phyloP scores from a whole-genome alignment of 1,139 yeast genomes.

The Groenewaldozyma sp. region DNA sequence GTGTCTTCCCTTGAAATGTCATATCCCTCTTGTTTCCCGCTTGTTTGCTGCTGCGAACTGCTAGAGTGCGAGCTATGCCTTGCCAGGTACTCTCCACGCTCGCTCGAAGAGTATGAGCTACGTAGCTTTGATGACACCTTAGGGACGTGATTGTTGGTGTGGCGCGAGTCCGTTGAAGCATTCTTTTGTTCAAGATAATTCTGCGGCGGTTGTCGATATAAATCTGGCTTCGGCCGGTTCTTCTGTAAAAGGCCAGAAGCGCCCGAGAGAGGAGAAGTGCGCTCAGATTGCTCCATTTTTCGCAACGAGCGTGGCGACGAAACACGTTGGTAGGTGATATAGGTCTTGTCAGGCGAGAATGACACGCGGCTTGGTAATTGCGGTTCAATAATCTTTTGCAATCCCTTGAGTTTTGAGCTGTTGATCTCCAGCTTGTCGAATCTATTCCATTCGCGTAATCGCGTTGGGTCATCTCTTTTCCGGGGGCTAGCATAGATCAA shows the following conservation, averaged over 20 bases:
- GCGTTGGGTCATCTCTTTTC: too few species aligned
- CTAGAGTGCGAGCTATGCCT: too few species aligned
- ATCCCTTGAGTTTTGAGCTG: too few species aligned
- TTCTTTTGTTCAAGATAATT: background rate
- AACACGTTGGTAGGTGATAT: background rate
- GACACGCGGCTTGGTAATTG: too few species aligned
- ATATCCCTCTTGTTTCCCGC: background rate
- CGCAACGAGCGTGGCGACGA: background rate
- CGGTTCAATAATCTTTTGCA: too few species aligned
- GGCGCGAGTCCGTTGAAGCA: background rate
- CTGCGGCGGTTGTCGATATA: background rate
- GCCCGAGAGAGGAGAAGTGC: background rate
- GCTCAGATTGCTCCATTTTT: background rate
- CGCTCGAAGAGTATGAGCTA: background rate
- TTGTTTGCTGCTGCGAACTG: too few species aligned
- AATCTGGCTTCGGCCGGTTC: too few species aligned
- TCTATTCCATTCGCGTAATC: too few species aligned
- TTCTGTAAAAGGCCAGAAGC: background rate
- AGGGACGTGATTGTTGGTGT: too few species aligned
- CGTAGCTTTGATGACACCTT: conserved; percentile 1
- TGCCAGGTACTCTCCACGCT: background rate
- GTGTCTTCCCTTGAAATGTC: background rate
- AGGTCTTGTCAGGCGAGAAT: background rate
- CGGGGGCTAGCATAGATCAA: too few species aligned
- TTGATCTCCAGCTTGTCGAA: too few species aligned